Evolutionary conservation across 2,329 filamentous ascomycete species (phyloP).

Genomic region (Aspergillus tamarii): DNA sequence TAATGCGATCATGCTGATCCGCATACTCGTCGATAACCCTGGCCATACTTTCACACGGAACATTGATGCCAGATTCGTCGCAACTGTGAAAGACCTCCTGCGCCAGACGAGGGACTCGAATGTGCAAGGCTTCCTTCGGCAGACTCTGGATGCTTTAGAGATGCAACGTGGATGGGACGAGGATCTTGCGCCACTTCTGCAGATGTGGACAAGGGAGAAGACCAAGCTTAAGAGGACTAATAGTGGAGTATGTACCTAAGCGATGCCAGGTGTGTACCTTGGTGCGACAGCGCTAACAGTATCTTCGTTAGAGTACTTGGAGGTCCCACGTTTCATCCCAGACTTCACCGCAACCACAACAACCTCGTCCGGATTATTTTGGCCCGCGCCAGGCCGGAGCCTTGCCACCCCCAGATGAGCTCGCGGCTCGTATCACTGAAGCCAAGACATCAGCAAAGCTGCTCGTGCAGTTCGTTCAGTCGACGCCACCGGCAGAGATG

Average conservation of each 20-base stretch:
- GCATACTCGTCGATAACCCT: slow-evolving; percentile 91
- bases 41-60: slow-evolving; percentile 89
- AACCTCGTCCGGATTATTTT: slow-evolving; percentile 24
- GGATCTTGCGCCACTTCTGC: slow-evolving; percentile 68
- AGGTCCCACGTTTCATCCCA: slow-evolving; percentile 12
- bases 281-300: slow-evolving; percentile 8
- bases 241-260: slow-evolving; percentile 11
- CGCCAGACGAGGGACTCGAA: slow-evolving; percentile 70
- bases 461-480: slow-evolving; percentile 87
- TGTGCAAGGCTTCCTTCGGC: slow-evolving; percentile 82
- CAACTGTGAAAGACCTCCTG: slow-evolving; percentile 74
- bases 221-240: slow-evolving; percentile 57
- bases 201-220: slow-evolving; percentile 92
- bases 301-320: slow-evolving; percentile 4
- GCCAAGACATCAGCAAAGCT: slow-evolving; percentile 88
- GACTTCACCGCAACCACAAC: slow-evolving; percentile 31
- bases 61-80: slow-evolving; percentile 81
- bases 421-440: slow-evolving; percentile 84
- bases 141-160: slow-evolving; percentile 81
- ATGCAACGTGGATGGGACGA: slow-evolving; percentile 72
- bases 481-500: slow-evolving; percentile 76
- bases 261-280: neutral
- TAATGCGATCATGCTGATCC: slow-evolving; percentile 92
- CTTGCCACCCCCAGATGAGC: slow-evolving; percentile 71
- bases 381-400: slow-evolving; percentile 49